Evolutionary conservation across 352 stramenopile species (phyloP).

Genomic region (Phytophthora vignae): DNA sequence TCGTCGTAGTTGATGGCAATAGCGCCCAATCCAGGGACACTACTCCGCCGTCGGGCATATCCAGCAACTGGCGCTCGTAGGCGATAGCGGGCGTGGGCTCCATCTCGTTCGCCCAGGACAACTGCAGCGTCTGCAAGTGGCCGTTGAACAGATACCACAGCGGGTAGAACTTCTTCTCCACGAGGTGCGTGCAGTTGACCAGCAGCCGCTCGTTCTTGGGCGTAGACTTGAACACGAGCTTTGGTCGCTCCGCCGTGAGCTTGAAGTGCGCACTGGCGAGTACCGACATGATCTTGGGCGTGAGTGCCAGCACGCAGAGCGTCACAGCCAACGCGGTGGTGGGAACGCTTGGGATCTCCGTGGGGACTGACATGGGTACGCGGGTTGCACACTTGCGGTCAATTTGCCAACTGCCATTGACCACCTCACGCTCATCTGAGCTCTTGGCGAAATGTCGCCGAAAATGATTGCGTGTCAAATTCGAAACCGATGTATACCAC

Average conservation of each 20-base stretch:
- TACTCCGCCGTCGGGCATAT: constrained; percentile 72
- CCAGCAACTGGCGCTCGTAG: constrained; percentile 69
- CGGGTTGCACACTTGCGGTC: not conserved
- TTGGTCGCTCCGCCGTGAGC: constrained; percentile 48
- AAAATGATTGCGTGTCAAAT: not conserved
- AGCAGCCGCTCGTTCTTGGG: constrained; percentile 48
- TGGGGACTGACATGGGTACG: constrained; percentile 7
- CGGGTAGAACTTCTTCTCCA: constrained; percentile 57
- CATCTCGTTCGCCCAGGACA: constrained; percentile 47
- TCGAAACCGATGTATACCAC: not conserved
- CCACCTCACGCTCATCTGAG: not conserved
- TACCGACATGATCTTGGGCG: constrained; percentile 26
- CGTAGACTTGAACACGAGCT: constrained; percentile 53
- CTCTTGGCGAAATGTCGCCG: not conserved
- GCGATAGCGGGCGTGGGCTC: constrained; percentile 37
- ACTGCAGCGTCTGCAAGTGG: constrained; percentile 66
- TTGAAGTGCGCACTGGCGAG: constrained; percentile 40
- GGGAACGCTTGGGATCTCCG: constrained; percentile 4
- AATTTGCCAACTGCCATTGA: constrained; percentile 4
- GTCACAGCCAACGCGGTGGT: constrained; percentile 24
- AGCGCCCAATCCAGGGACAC: constrained; percentile 76
- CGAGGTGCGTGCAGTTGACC: constrained; percentile 47
- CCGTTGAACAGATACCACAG: constrained; percentile 71
- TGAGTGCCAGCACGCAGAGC: constrained; percentile 23
- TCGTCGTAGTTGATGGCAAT: constrained; percentile 12